Conservation (phyloP, 2,329 filamentous ascomycete genomes). For the Colletotrichum chrysophilum region DNA sequence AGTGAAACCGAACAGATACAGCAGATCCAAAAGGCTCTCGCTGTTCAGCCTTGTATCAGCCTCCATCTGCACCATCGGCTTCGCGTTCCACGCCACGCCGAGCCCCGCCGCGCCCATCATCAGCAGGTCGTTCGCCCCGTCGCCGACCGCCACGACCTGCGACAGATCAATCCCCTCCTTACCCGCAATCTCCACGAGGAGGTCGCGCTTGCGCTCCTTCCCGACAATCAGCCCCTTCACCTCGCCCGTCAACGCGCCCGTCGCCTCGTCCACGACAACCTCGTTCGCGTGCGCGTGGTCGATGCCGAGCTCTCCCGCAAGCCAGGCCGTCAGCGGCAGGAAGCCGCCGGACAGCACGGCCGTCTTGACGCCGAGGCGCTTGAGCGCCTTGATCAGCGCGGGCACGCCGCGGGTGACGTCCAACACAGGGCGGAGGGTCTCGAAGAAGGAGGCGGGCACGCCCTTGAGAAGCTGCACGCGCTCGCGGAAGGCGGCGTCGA, state of each 20-base stretch:
- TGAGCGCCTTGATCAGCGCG: conserved; percentile 76
- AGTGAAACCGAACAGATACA: conserved; percentile 77
- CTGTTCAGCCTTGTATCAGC: conserved; percentile 76
- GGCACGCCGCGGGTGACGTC: conserved; percentile 83
- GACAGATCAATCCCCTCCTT: conserved; percentile 69
- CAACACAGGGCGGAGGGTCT: conserved; percentile 75
- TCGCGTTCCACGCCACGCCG: conserved; percentile 85
- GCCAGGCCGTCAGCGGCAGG: conserved; percentile 85
- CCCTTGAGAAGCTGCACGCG: conserved; percentile 83
- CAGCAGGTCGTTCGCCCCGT: conserved; percentile 82
- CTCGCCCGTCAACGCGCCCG: conserved; percentile 70
- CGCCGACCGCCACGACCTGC: conserved; percentile 77
- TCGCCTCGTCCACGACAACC: conserved; percentile 65
- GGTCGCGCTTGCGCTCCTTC: conserved; percentile 74
- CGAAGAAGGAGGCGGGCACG: conserved; percentile 79
- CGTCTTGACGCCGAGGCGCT: conserved; percentile 81
- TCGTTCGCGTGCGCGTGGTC: conserved; percentile 92
- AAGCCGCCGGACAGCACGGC: conserved; percentile 95
- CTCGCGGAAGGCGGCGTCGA: conserved; percentile 81
- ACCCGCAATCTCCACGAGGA: conserved; percentile 73
- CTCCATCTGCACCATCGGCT: conserved; percentile 80
- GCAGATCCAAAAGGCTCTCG: conserved; percentile 71
- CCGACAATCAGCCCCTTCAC: conserved; percentile 76
- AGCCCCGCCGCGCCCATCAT: conserved; percentile 81
- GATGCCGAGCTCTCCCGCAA: conserved; percentile 80